phyloP scores from a whole-genome alignment of 225 moss, liverwort and hornwort species.

The Anthoceros angustus region DNA sequence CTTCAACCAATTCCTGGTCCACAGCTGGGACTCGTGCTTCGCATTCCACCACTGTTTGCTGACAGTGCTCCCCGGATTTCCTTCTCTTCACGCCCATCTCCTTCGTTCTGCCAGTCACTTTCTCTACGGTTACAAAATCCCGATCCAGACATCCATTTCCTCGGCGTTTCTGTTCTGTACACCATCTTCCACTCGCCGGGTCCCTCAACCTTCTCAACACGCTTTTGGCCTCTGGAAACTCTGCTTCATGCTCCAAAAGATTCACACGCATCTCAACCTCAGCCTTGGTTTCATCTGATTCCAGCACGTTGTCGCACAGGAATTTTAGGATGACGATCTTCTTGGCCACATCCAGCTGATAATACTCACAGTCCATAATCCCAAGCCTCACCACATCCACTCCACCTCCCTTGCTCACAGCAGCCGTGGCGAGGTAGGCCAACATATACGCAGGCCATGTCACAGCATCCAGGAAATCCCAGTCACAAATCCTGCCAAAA shows the following conservation, averaged over 20 bases:
- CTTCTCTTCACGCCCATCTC: not conserved
- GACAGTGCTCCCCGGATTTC: conserved; percentile 3
- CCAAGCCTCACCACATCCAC: conserved; percentile 38
- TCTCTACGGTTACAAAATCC: conserved; percentile 11
- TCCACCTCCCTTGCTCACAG: conserved; percentile 34
- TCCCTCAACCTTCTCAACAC: conserved; percentile 17
- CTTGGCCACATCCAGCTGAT: conserved; percentile 46
- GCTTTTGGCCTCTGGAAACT: conserved; percentile 13
- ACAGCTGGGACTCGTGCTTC: conserved; percentile 36
- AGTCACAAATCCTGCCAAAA: conserved; percentile 60
- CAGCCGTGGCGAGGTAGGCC: conserved; percentile 65
- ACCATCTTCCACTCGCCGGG: conserved; percentile 40
- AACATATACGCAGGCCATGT: conserved; percentile 80
- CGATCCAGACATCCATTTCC: conserved; percentile 4
- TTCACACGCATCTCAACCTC: conserved; percentile 63
- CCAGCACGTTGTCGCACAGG: conserved; percentile 74
- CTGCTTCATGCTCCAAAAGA: conserved; percentile 36
- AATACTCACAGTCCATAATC: conserved; percentile 40
- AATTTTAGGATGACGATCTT: conserved; percentile 74
- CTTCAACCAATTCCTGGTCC: conserved; percentile 42
- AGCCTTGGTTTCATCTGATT: conserved; percentile 67
- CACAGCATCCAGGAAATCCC: conserved; percentile 64
- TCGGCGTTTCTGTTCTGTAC: conserved; percentile 41
- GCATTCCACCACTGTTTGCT: conserved; percentile 9
- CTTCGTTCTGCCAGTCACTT: not conserved